A percentile compares a stretch with the other conserved stretches of the same genome.
These are phyloP conservation scores for Pneumocystis canis DNA, from an alignment of 1,139 yeast genomes.

Conservation along the genomic window DNA sequence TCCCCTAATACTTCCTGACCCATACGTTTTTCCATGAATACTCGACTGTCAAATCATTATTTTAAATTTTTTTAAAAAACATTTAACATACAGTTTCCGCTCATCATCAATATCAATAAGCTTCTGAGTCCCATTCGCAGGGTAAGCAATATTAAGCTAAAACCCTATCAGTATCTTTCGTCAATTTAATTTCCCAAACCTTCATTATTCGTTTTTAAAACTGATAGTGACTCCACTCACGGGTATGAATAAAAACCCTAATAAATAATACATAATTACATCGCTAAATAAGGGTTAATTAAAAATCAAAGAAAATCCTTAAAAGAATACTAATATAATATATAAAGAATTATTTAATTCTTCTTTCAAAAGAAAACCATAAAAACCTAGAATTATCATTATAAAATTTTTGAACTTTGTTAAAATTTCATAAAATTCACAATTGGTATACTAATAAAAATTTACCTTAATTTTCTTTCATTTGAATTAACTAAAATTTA, in stretches of 20 bases:
- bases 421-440: background rate
- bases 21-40: slow-evolving; percentile 98
- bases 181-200: background rate
- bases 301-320: background rate
- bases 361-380: background rate
- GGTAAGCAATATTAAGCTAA: slow-evolving; percentile 97
- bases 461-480: background rate
- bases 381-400: background rate
- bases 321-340: background rate
- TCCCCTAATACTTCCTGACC: slow-evolving; percentile 99
- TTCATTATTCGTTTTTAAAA: background rate
- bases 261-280: background rate
- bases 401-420: background rate
- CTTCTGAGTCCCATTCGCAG: slow-evolving; percentile 99
- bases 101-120: slow-evolving; percentile 95
- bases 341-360: background rate
- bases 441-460: background rate
- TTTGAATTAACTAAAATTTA: background rate
- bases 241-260: background rate
- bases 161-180: background rate
- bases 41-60: slow-evolving; percentile 35
- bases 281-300: too few species aligned
- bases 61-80: background rate
- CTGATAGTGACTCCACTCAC: background rate
- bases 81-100: slow-evolving; percentile 50